A percentile compares a stretch with the other conserved stretches of the same genome.
Evolutionary conservation across 805 yeast genomes (phyloP).

Genomic region (Saturnispora sekii): DNA sequence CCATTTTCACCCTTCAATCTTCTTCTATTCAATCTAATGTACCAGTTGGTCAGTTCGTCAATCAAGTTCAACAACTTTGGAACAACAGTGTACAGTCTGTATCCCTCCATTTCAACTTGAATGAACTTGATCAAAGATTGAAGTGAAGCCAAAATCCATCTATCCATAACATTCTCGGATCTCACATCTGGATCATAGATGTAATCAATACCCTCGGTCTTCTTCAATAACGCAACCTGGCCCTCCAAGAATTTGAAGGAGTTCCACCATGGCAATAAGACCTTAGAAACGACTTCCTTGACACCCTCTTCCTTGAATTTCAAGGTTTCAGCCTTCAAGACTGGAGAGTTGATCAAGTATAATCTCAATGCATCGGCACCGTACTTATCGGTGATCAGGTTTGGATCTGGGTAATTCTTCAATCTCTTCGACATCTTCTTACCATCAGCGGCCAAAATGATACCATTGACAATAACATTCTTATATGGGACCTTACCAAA

Average conservation of each 20-base stretch:
- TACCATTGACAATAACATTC: slow-evolving; percentile 93
- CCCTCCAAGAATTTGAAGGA: slow-evolving; percentile 94
- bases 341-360: slow-evolving; percentile 95
- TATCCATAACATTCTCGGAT: slow-evolving; percentile 91
- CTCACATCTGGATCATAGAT: slow-evolving; percentile 53
- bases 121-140: slow-evolving; percentile 83
- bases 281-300: slow-evolving; percentile 93
- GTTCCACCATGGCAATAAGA: slow-evolving; percentile 97
- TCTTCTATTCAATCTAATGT: slow-evolving; percentile 94
- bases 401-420: slow-evolving; percentile 97
- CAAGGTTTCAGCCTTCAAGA: slow-evolving; percentile 90
- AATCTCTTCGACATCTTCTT: slow-evolving; percentile 98
- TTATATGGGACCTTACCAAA: slow-evolving; percentile 89
- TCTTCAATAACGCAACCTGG: slow-evolving; percentile 76
- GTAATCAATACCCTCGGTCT: slow-evolving; percentile 62
- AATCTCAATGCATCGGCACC: slow-evolving; percentile 98
- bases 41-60: slow-evolving; percentile 97
- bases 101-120: slow-evolving; percentile 81
- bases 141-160: slow-evolving; percentile 93
- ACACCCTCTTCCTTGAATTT: slow-evolving; percentile 99
- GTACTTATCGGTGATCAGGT: slow-evolving; percentile 65
- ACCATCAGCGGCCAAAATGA: slow-evolving; percentile 95
- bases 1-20: slow-evolving; percentile 96
- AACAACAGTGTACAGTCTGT: slow-evolving; percentile 91
- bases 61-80: slow-evolving; percentile 82